These are phyloP conservation scores for Mycena pura DNA, from an alignment of 768 basidiomycete genomes.

Conservation along the genomic window DNA sequence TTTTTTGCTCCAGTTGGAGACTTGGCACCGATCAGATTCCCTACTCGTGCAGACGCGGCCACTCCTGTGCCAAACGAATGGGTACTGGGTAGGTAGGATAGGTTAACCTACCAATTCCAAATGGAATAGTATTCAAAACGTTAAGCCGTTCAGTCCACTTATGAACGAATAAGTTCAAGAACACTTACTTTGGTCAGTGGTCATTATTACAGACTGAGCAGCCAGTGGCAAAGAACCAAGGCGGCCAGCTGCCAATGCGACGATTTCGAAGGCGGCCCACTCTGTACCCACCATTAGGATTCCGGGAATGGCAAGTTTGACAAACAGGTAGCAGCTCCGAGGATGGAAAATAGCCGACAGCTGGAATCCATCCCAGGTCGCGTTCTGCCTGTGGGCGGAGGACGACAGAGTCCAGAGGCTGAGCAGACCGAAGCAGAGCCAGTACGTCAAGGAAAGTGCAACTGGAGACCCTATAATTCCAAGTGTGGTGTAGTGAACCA, in stretches of 20 bases:
- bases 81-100: too few species aligned
- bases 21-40: conserved; percentile 71
- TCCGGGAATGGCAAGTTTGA: conserved; percentile 75
- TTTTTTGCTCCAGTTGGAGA: conserved; percentile 58
- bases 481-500: conserved; percentile 71
- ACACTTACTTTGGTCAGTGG: conserved; percentile 71
- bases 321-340: conserved; percentile 60
- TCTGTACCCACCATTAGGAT: conserved; percentile 84
- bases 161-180: not conserved
- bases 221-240: conserved; percentile 72
- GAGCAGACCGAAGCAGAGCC: conserved; percentile 67
- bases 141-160: not conserved
- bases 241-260: conserved; percentile 76
- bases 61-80: conserved; percentile 81
- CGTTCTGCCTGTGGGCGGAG: conserved; percentile 57
- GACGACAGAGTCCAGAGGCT: conserved; percentile 57
- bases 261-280: conserved; percentile 86
- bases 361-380: conserved; percentile 69
- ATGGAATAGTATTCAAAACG: conserved; percentile 79
- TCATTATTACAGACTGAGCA: conserved; percentile 83
- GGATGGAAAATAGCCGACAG: conserved; percentile 50
- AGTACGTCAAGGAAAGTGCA: conserved; percentile 73
- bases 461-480: conserved; percentile 71
- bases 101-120: conserved; percentile 78
- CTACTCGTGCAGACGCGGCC: conserved; percentile 74